phyloP scores from a whole-genome alignment of 345 rosid species.

The Eucalyptus brandiana region DNA sequence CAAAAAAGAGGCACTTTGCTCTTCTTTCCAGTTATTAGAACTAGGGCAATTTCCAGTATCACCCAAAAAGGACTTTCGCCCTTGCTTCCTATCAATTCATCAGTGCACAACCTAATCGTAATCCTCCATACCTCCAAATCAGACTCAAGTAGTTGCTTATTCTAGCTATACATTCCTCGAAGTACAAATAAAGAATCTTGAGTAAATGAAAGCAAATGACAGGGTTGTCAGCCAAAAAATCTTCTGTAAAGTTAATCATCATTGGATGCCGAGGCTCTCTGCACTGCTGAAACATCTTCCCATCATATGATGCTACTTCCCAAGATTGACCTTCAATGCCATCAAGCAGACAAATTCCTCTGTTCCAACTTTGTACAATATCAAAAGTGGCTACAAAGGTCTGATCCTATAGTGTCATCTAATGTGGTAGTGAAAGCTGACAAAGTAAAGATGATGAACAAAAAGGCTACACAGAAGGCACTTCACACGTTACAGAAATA shows the following conservation, averaged over 20 bases:
- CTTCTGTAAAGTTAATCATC: neutral
- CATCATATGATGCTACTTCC: neutral
- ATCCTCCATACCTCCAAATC: neutral
- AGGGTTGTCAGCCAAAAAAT: neutral
- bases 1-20: neutral
- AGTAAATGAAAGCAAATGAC: neutral
- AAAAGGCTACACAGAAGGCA: neutral
- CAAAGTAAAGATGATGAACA: neutral
- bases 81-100: neutral
- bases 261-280: neutral
- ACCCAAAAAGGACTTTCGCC: neutral
- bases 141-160: neutral
- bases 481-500: neutral
- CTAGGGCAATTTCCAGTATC: neutral
- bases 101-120: neutral
- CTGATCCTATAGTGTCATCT: neutral
- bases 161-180: neutral
- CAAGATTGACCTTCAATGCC: neutral
- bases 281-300: neutral
- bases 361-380: neutral
- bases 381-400: neutral
- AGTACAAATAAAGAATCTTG: neutral
- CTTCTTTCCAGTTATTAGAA: neutral
- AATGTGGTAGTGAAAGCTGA: neutral
- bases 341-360: neutral